Conservation (phyloP, 257 asterid species). For the Penstemon davidsonii region DNA sequence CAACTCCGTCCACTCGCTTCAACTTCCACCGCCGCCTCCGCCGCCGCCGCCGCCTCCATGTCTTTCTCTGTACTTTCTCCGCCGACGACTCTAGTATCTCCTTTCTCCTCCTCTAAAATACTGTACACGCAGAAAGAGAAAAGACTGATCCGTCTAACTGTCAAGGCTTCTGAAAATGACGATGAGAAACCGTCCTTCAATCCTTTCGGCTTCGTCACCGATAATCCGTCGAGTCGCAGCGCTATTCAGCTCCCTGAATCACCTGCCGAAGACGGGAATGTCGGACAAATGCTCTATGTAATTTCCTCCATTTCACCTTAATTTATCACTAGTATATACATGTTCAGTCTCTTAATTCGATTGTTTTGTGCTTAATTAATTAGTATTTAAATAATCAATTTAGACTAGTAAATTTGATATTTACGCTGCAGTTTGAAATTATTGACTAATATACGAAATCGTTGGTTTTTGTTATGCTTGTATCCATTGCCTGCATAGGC, state of each 20-base stretch:
- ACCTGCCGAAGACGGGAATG: conserved; percentile 98
- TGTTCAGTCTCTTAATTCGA: neutral
- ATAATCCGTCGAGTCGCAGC: conserved; percentile 84
- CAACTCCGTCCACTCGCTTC: conserved; percentile 39
- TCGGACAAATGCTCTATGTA: conserved; percentile 94
- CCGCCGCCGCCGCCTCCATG: conserved; percentile 32
- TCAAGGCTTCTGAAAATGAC: conserved; percentile 67
- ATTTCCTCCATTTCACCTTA: conserved; percentile 2
- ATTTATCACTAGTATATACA: neutral
- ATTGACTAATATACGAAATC: neutral
- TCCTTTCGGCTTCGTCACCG: conserved; percentile 96
- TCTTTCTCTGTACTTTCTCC: conserved; percentile 54
- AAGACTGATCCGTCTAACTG: conserved; percentile 39
- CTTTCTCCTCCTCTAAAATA: conserved; percentile 31
- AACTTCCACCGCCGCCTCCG: conserved; percentile 27
- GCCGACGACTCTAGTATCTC: conserved; percentile 36
- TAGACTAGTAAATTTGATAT: neutral
- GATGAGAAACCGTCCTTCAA: conserved; percentile 69
- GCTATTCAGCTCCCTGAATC: conserved; percentile 94
- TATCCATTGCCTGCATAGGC: neutral
- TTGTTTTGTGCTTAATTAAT: neutral
- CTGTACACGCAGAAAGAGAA: conserved; percentile 25
- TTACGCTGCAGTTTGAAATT: conserved; percentile 17
- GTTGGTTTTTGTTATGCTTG: conserved; percentile 11
- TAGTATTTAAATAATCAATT: neutral